phyloP scores from a whole-genome alignment of 306 rosid species.

The Vigna hirtella region DNA sequence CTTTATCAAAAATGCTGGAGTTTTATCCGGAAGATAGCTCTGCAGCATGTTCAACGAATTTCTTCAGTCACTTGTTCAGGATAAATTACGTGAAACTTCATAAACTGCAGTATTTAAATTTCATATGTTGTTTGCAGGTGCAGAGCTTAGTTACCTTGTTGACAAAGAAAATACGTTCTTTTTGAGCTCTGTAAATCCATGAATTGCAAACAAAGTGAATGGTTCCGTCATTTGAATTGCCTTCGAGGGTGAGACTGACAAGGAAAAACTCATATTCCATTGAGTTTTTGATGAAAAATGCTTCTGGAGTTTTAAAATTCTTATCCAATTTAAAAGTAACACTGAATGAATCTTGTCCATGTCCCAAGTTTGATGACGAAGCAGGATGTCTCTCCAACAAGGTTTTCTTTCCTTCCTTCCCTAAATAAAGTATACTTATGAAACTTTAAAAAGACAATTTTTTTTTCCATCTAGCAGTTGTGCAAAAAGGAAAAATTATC shows the following conservation, averaged over 20 bases:
- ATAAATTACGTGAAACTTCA: neutral
- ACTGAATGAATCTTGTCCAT: conserved; percentile 51
- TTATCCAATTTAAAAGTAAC: conserved; percentile 58
- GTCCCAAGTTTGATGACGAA: conserved; percentile 46
- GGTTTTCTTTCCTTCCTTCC: conserved; percentile 55
- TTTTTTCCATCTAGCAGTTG: too few relatives aligned
- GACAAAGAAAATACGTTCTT: conserved; percentile 64
- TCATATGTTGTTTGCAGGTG: too few relatives aligned
- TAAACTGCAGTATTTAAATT: too few relatives aligned
- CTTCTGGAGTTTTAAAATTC: conserved; percentile 62
- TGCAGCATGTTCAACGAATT: conserved; percentile 14
- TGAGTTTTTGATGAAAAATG: conserved; percentile 53
- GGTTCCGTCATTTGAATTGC: conserved; percentile 53
- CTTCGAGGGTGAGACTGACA: conserved; percentile 61
- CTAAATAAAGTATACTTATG: conserved; percentile 12
- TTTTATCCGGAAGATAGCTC: conserved; percentile 70
- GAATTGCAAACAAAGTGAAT: conserved; percentile 70
- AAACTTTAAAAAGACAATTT: neutral
- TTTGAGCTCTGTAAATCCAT: conserved; percentile 64
- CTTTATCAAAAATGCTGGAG: conserved; percentile 56
- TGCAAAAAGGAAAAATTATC: too few relatives aligned
- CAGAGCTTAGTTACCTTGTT: conserved; percentile 51
- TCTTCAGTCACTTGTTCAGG: too few relatives aligned
- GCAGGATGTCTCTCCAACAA: conserved; percentile 53
- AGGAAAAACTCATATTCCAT: conserved; percentile 64